These are phyloP conservation scores for Alternaria ventricosa DNA, from an alignment of 2,329 filamentous ascomycete species.

Conservation along the genomic window DNA sequence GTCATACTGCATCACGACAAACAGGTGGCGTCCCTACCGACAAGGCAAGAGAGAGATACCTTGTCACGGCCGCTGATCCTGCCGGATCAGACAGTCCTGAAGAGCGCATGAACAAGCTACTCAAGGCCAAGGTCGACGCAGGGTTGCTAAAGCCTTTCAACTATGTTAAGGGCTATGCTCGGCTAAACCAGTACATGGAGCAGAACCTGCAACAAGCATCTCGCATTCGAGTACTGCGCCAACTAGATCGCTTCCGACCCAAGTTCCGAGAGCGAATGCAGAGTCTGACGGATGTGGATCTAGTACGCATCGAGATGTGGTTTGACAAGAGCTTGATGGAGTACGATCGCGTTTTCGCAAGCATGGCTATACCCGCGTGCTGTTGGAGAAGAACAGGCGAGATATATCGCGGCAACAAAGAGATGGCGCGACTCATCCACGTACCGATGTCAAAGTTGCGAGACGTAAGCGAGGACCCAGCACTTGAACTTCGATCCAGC, in stretches of 20 bases:
- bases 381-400: constrained; percentile 97
- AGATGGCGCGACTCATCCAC: constrained; percentile 96
- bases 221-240: constrained; percentile 88
- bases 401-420: constrained; percentile 96
- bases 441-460: constrained; percentile 88
- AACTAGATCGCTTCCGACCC: constrained; percentile 90
- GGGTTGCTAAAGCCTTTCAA: constrained; percentile 96
- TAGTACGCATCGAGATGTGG: constrained; percentile 98
- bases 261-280: constrained; percentile 97
- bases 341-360: constrained; percentile 97
- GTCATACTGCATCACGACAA: constrained; percentile 66
- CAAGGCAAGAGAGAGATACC: constrained; percentile 82
- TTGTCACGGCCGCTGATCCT: constrained; percentile 94
- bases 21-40: constrained; percentile 69
- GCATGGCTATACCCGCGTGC: constrained; percentile 97
- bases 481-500: neutral
- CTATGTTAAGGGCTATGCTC: constrained; percentile 94
- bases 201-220: constrained; percentile 80
- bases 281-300: constrained; percentile 87
- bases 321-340: constrained; percentile 97
- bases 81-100: constrained; percentile 84
- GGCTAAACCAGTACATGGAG: constrained; percentile 90
- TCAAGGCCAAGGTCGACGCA: constrained; percentile 95
- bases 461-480: constrained; percentile 69
- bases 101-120: constrained; percentile 91